These are phyloP conservation scores for Casuarina cunninghamiana DNA, from an alignment of 306 rosid genomes.

Conservation along the genomic window DNA sequence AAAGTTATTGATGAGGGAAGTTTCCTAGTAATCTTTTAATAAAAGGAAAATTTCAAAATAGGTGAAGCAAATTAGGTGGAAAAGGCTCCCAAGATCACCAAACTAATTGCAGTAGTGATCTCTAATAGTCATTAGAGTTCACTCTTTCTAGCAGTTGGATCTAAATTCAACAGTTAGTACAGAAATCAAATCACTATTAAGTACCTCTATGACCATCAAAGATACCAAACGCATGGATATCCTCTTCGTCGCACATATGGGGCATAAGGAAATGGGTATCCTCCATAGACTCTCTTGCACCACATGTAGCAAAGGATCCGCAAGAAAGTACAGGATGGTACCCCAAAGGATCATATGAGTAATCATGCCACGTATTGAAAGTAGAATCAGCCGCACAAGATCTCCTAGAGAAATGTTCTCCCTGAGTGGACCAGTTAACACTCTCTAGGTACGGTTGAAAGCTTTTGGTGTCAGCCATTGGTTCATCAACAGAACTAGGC, in stretches of 20 bases:
- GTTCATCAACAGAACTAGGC: conserved; percentile 35
- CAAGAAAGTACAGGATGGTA: conserved; percentile 71
- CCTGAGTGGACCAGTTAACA: conserved; percentile 72
- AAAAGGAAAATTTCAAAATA: not conserved
- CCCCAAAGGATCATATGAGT: conserved; percentile 37
- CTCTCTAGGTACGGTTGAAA: conserved; percentile 51
- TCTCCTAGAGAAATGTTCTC: conserved; percentile 49
- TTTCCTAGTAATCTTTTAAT: not conserved
- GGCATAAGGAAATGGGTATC: conserved; percentile 85
- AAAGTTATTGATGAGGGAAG: not conserved
- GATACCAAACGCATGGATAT: conserved; percentile 75
- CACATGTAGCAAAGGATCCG: conserved; percentile 94
- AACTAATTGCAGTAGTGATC: not conserved
- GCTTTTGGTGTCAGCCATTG: conserved; percentile 27
- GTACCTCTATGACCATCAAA: conserved; percentile 96
- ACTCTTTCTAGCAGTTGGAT: not conserved
- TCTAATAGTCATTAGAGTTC: not conserved
- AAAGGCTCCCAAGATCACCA: not conserved
- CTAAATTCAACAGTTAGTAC: conserved; percentile 10
- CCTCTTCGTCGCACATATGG: conserved; percentile 50
- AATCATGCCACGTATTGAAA: conserved; percentile 40
- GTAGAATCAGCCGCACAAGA: conserved; percentile 41
- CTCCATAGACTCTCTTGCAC: conserved; percentile 95
- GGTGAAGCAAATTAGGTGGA: not conserved
- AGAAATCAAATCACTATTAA: conserved; percentile 19